Percentiles rank a stretch among this genome's conserved stretches.
Conservation (phyloP, 495 filamentous ascomycete species). For the Glonium stellatum region DNA sequence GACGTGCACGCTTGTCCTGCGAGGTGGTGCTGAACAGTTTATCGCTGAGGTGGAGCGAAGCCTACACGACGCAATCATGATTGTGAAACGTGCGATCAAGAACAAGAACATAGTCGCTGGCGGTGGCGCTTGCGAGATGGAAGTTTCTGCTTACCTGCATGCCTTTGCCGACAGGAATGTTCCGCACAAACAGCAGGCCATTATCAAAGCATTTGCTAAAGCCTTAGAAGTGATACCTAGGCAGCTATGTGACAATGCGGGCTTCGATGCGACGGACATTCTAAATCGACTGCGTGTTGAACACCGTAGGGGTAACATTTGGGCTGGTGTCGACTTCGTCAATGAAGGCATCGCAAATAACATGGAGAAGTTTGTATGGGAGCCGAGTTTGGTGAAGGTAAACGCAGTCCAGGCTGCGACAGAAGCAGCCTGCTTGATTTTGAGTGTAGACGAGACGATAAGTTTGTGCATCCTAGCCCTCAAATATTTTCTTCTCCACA, state of each 20-base stretch:
- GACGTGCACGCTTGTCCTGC: constrained; percentile 92
- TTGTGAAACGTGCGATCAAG: constrained; percentile 92
- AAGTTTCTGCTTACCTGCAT: constrained; percentile 86
- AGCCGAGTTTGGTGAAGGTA: constrained; percentile 90
- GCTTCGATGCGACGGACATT: constrained; percentile 96
- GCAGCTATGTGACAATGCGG: constrained; percentile 96
- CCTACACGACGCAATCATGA: constrained; percentile 98
- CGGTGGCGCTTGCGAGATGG: constrained; percentile 94
- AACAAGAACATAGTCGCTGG: constrained; percentile 92
- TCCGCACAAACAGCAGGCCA: constrained; percentile 88
- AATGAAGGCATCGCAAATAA: constrained; percentile 90
- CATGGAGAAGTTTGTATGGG: constrained; percentile 92
- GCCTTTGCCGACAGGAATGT: constrained; percentile 86
- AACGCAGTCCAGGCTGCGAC: constrained; percentile 95
- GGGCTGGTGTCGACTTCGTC: constrained; percentile 93
- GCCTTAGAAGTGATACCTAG: constrained; percentile 94
- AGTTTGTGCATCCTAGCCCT: constrained; percentile 42
- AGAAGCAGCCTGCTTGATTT: constrained; percentile 88
- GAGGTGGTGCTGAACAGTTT: constrained; percentile 96
- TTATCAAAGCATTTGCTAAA: constrained; percentile 97
- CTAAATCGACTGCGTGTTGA: constrained; percentile 90
- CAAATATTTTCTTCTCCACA: not conserved
- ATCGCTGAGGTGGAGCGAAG: constrained; percentile 97
- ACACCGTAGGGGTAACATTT: constrained; percentile 81
- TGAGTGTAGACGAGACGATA: constrained; percentile 96